Conservation (phyloP, 257 asterid species). For the Penstemon eatonii region DNA sequence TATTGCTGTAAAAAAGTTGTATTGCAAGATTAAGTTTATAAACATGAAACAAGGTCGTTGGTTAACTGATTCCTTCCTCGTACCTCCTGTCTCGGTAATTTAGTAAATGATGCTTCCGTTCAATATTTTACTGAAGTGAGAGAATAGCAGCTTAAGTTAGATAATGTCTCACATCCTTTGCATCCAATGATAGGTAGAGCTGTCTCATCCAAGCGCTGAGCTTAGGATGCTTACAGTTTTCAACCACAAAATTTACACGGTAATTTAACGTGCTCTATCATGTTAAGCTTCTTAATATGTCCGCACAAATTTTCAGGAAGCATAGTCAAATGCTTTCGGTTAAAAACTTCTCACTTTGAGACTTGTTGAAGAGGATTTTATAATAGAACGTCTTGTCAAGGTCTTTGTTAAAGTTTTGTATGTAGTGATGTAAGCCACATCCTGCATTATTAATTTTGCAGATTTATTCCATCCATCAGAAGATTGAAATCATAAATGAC, state of each 20-base stretch:
- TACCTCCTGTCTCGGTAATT: too few species aligned
- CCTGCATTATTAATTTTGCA: conserved; percentile 26
- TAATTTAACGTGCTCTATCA: conserved; percentile 9
- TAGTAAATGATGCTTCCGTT: too few species aligned
- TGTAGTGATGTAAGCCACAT: not conserved
- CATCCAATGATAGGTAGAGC: conserved; percentile 40
- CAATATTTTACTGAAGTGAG: too few species aligned
- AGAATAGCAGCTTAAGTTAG: too few species aligned
- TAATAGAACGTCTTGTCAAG: too few species aligned
- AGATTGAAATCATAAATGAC: conserved; percentile 43
- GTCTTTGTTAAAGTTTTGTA: not conserved
- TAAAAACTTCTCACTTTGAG: not conserved
- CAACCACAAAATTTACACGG: conserved; percentile 67
- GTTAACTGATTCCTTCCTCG: too few species aligned
- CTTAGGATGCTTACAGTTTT: conserved; percentile 66
- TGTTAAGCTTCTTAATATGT: too few species aligned
- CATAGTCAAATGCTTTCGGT: not conserved
- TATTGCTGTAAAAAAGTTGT: too few species aligned
- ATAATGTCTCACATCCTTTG: too few species aligned
- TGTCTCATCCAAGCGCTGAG: conserved; percentile 62
- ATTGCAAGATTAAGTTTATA: too few species aligned
- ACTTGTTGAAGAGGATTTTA: not conserved
- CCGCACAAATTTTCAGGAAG: too few species aligned
- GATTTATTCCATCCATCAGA: conserved; percentile 38
- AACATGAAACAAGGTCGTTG: too few species aligned